A percentile compares a stretch with the other conserved stretches of the same genome.
These are phyloP conservation scores for Nepenthes alata DNA, from an alignment of 179 eudicot species.

Conservation along the genomic window DNA sequence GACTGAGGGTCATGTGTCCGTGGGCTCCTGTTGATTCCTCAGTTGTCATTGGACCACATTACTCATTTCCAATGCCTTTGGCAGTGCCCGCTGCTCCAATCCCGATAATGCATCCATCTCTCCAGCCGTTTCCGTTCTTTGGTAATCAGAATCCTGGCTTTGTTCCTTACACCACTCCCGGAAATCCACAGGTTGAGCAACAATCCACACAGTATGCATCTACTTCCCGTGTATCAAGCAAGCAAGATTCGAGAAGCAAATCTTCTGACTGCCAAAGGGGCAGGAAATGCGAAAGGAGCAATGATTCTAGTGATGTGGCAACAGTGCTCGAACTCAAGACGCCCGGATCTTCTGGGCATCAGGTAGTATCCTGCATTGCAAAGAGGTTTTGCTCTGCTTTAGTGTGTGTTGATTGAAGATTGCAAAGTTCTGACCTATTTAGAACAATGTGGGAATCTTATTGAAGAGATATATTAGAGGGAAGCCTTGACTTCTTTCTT, in stretches of 20 bases:
- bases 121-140: constrained; percentile 69
- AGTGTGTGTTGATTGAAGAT: too few species aligned
- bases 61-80: constrained; percentile 62
- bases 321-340: constrained; percentile 90
- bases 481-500: too few species aligned
- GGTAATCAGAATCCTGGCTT: constrained; percentile 60
- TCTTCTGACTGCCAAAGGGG: constrained; percentile 35
- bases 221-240: constrained; percentile 41
- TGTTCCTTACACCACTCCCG: constrained; percentile 52
- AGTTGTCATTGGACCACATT: constrained; percentile 74
- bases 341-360: constrained; percentile 64
- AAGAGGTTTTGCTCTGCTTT: too few species aligned
- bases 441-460: too few species aligned
- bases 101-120: constrained; percentile 65
- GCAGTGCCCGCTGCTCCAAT: constrained; percentile 66
- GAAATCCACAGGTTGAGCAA: constrained; percentile 24
- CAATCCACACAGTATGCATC: constrained; percentile 25
- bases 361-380: constrained; percentile 21
- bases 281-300: constrained; percentile 36
- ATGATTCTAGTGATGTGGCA: constrained; percentile 66
- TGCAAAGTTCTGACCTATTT: too few species aligned
- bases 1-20: constrained; percentile 63
- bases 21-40: constrained; percentile 80
- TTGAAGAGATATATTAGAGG: too few species aligned
- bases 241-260: constrained; percentile 45